Percentiles rank a stretch among this genome's conserved stretches.
Evolutionary conservation across 768 basidiomycete genomes (phyloP).

Genomic region (Amanita exitialis): DNA sequence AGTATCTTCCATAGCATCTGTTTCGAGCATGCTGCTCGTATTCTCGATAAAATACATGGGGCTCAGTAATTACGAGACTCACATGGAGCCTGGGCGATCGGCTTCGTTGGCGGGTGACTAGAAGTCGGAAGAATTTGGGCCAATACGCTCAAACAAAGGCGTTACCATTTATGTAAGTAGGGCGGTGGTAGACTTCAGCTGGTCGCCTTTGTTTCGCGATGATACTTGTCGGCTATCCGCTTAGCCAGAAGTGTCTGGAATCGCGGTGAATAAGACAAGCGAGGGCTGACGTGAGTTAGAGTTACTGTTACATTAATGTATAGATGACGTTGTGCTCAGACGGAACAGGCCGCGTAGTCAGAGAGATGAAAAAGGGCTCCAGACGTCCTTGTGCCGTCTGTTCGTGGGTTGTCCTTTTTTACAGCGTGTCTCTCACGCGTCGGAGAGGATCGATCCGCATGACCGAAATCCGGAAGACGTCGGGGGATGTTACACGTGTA

Average conservation of each 20-base stretch:
- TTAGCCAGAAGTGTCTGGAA: neutral
- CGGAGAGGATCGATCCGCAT: neutral
- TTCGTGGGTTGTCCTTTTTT: neutral
- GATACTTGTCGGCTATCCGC: neutral
- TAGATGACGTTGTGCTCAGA: neutral
- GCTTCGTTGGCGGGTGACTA: neutral
- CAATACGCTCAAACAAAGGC: slow-evolving; percentile 1
- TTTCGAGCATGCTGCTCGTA: neutral
- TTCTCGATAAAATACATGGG: too few species aligned
- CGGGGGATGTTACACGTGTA: slow-evolving; percentile 71
- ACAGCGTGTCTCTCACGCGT: neutral
- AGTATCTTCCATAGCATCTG: neutral
- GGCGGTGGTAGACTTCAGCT: neutral
- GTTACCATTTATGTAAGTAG: neutral
- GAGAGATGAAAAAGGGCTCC: too few species aligned
- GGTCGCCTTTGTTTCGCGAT: neutral
- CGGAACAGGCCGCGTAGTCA: neutral
- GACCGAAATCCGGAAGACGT: slow-evolving; percentile 22
- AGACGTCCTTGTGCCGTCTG: too few species aligned
- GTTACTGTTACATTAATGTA: neutral
- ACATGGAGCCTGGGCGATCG: neutral
- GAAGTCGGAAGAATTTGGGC: neutral
- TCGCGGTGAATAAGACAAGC: neutral
- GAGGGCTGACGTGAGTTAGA: neutral
- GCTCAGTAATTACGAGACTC: neutral